A percentile compares a stretch with the other conserved stretches of the same genome.
These are phyloP conservation scores for Mariannaea elegans DNA, from an alignment of 2,329 filamentous ascomycete species.

Conservation along the genomic window DNA sequence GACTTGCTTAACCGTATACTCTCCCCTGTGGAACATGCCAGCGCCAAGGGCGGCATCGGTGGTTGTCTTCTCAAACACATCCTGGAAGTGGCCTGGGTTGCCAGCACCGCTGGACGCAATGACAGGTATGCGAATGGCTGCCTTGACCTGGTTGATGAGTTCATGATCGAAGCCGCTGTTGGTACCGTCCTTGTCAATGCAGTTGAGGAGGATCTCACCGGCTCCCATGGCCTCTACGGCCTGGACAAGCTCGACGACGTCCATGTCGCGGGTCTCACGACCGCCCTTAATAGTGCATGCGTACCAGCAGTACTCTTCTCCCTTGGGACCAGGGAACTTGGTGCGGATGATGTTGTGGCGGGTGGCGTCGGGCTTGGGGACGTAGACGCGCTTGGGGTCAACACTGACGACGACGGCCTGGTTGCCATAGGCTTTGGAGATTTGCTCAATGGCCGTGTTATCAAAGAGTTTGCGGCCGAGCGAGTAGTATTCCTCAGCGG, in stretches of 20 bases:
- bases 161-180: conserved; percentile 96
- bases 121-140: conserved; percentile 87
- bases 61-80: conserved; percentile 86
- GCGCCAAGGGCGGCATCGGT: conserved; percentile 95
- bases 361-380: conserved; percentile 74
- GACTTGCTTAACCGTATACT: conserved; percentile 94
- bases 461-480: conserved; percentile 75
- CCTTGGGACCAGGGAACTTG: conserved; percentile 72
- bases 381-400: conserved; percentile 92
- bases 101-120: conserved; percentile 95
- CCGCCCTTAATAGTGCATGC: conserved; percentile 97
- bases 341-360: conserved; percentile 81
- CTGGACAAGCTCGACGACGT: conserved; percentile 85
- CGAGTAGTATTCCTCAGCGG: conserved; percentile 89
- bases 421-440: conserved; percentile 91
- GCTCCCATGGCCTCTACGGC: conserved; percentile 96
- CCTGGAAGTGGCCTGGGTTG: conserved; percentile 84
- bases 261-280: conserved; percentile 90
- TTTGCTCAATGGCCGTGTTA: conserved; percentile 93
- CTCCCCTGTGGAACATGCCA: conserved; percentile 96
- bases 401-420: conserved; percentile 97
- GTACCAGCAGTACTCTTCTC: conserved; percentile 92
- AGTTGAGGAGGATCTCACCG: conserved; percentile 95
- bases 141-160: conserved; percentile 88
- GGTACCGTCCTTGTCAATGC: conserved; percentile 95